Base-by-base conservation (phyloP, 2,329 filamentous ascomycete species). In the Boeremia exigua region DNA sequence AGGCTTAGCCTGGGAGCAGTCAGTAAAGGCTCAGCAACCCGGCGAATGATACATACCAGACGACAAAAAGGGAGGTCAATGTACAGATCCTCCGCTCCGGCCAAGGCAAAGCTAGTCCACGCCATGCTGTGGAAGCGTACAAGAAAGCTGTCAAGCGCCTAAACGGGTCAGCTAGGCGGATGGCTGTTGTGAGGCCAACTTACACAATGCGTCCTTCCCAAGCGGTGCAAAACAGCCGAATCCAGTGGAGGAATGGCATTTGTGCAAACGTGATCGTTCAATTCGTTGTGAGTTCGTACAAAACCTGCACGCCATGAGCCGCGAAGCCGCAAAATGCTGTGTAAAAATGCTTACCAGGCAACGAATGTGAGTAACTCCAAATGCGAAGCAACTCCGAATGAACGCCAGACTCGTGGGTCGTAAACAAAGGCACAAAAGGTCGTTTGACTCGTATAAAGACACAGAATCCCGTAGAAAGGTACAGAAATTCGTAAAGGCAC, bases 291-390 rank as follows among this genome's bases (percentile, higher is more conserved):
- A 40, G 3, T 46, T 34, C 19, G 15, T 38, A 27, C 23, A 23
- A 33, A 25, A 36, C 40, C 53, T 56, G 15, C 46, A 56, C 53
- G 46, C 42, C 30, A 42, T 56, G 30, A 56, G 47, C 52, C 46
- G 40, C 11, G 15, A 17, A 40, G 34, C 46, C 40, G 46, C 47
- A 46, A 50, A 43, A 56, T 56, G 46, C 37, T 36, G 5, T 25
- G 25, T 42, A n/a, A 45, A 50, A 15, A 27, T 45, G 12, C 52
- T 40, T 25, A 55, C 46, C 40, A 15, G 33, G 52, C 33, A 46
- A 48, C 38, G 34, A 49, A 44, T 9, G 29, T 44, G 27, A 14
- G 19, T 23, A 23, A 23, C 19, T 23, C 19, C 14, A 7, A 27
- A 9, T 27, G n/a, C n/a, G n/a, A n/a, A 14, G 19, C 5, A 23